Evolutionary conservation across 352 stramenopile species (phyloP).

Genomic region (Chrysophaeum taylorii): DNA sequence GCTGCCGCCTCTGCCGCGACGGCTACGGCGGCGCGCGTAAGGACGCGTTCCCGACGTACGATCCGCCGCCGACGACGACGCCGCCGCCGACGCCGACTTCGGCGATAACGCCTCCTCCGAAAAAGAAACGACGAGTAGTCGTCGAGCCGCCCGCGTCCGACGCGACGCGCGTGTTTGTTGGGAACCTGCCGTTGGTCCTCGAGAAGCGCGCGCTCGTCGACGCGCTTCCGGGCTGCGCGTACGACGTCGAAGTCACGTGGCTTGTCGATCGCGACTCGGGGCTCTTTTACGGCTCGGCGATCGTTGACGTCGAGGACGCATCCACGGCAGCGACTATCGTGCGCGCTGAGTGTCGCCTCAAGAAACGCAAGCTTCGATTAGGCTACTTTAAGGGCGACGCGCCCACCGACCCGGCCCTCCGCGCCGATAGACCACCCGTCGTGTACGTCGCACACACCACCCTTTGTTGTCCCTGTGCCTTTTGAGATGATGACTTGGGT

Average conservation of each 20-base stretch:
- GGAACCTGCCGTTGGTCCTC: not conserved
- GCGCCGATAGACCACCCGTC: too few species aligned
- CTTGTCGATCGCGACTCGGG: not conserved
- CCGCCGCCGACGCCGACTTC: not conserved
- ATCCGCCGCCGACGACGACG: not conserved
- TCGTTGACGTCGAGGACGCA: too few species aligned
- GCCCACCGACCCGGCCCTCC: too few species aligned
- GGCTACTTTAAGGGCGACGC: too few species aligned
- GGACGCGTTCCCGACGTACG: not conserved
- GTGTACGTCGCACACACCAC: too few species aligned
- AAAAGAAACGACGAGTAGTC: not conserved
- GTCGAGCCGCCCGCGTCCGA: not conserved
- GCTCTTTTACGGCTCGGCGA: constrained; percentile 4
- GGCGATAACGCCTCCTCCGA: not conserved
- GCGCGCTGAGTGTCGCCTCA: too few species aligned
- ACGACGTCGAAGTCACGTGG: not conserved
- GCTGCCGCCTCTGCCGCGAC: constrained; percentile 7
- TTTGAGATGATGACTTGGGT: too few species aligned
- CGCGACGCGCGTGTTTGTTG: not conserved
- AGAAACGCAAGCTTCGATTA: too few species aligned
- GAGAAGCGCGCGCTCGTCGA: not conserved
- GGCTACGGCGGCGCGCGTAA: not conserved
- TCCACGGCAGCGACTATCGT: too few species aligned
- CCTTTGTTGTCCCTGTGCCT: too few species aligned
- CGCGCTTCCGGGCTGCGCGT: not conserved